Evolutionary conservation across 2,329 filamentous ascomycete species (phyloP).

Genomic region (Macrophomina tecta): DNA sequence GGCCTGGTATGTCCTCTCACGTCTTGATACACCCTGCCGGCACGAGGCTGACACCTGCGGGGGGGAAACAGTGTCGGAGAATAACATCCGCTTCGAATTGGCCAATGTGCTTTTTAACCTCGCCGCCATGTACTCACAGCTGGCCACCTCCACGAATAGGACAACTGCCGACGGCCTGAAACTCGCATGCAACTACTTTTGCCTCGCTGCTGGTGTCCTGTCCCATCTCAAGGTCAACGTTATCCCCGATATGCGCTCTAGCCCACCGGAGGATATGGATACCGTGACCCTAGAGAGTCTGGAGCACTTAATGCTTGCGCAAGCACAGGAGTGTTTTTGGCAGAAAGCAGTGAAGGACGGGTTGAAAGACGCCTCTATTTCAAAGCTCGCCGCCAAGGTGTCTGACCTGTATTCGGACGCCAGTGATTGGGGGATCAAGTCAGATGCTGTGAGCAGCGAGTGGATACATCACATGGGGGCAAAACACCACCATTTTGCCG

Average conservation of each 20-base stretch:
- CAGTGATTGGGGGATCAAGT: conserved; percentile 84
- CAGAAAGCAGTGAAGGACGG: conserved; percentile 94
- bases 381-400: conserved; percentile 87
- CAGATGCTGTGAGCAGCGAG: conserved; percentile 85
- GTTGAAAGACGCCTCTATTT: conserved; percentile 89
- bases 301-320: conserved; percentile 82
- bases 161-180: conserved; percentile 83
- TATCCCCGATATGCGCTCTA: conserved; percentile 80
- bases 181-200: conserved; percentile 87
- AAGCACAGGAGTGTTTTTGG: conserved; percentile 98
- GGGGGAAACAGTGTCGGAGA: conserved; percentile 58
- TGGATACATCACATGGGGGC: conserved; percentile 99
- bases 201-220: conserved; percentile 83
- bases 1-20: conserved; percentile 56
- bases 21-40: background rate
- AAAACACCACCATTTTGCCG: conserved; percentile 96
- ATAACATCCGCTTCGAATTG: conserved; percentile 79
- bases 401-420: conserved; percentile 88
- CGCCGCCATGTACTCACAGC: conserved; percentile 89
- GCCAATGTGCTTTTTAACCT: conserved; percentile 94
- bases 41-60: conserved; percentile 8
- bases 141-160: conserved; percentile 81
- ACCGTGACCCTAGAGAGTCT: conserved; percentile 82
- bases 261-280: conserved; percentile 96
- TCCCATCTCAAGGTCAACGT: conserved; percentile 76